Conservation (phyloP, 2,329 filamentous ascomycete genomes). For the Ascochyta lentis region DNA sequence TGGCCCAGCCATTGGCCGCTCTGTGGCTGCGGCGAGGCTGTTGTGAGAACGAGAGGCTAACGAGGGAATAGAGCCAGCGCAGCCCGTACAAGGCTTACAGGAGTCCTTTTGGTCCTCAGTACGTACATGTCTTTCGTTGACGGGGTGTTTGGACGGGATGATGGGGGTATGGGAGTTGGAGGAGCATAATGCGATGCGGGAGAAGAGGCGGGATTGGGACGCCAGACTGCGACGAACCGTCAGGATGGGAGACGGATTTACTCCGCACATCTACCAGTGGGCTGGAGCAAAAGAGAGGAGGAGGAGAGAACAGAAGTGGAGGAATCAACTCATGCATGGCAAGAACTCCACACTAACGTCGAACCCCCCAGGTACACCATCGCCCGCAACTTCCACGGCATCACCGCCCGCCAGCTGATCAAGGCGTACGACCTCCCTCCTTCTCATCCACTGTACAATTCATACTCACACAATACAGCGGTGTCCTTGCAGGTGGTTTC, state of each 20-base stretch:
- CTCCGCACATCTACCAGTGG: background rate
- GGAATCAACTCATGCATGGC: background rate
- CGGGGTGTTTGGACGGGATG: background rate
- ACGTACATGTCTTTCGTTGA: constrained; percentile 39
- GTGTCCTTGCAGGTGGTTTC: constrained; percentile 59
- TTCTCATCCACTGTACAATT: background rate
- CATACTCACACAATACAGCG: constrained; percentile 33
- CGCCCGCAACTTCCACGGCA: constrained; percentile 57
- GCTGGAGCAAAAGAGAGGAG: background rate
- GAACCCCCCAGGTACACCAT: constrained; percentile 58
- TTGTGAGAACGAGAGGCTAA: constrained; percentile 23
- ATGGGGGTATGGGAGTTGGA: background rate
- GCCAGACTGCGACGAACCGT: background rate
- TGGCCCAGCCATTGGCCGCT: constrained; percentile 20
- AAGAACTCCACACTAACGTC: constrained; percentile 21
- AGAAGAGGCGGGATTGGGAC: constrained; percentile 1
- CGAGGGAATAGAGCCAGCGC: constrained; percentile 36
- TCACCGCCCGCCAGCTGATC: constrained; percentile 51
- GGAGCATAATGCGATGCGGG: background rate
- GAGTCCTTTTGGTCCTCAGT: constrained; percentile 66
- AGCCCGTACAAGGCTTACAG: constrained; percentile 58
- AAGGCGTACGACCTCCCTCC: constrained; percentile 53
- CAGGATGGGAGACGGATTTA: background rate
- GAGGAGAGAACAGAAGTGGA: background rate
- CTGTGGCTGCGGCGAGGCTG: background rate